Base-by-base conservation (phyloP, 2,329 filamentous ascomycete species). In the Fusarium annulatum region DNA sequence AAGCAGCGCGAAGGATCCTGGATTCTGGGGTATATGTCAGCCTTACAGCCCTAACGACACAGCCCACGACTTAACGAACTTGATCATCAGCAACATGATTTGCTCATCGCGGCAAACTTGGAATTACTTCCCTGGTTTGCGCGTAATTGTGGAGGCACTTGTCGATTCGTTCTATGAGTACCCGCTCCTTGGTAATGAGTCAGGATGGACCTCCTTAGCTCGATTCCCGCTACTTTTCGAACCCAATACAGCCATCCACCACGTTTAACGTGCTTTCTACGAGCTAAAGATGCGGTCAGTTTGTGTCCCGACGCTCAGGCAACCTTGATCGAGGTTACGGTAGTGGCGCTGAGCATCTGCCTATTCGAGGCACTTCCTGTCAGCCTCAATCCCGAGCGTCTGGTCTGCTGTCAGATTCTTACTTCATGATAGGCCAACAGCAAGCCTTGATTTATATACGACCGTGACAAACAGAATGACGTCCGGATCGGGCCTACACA, bases 11-110 rank as follows among this genome's bases (percentile, higher is more conserved):
- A 74, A 41, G 71, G 59, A 72, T 72, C 61, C 71, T 43, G 65
- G 67, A 73, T 74, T 73, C 71, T 42, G 71, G 71, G 71, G 63
- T 74, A 62, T 67, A 72, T 69, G 75, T 77, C 76, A 77, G 76
- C 76, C 76, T 76, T 77, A 77, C 74, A 77, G 75, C 76, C 76
- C 74, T 77, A 77, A 64, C 61, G 53, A 62, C 64, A 68, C 61
- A 66, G 60, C 67, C 67, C 60, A 21, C 49, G 41, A 46, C 36
- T 61, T 60, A 34, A 43, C 34, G 41, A 64, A 52, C 43, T 71
- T 49, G 39, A 63, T 53, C 59, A 67, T 64, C 41, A 60, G 62
- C 59, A 52, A 49, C 43, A 52, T 68, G 46, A 62, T 73, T 75
- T 60, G 69, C 55, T 69, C 41, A 34, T 61, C 41, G 33, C 30